Evolutionary conservation across 257 asterid species (phyloP), one percentile per base, ranked within the genome.

Genomic region (Osmanthus fragrans): DNA sequence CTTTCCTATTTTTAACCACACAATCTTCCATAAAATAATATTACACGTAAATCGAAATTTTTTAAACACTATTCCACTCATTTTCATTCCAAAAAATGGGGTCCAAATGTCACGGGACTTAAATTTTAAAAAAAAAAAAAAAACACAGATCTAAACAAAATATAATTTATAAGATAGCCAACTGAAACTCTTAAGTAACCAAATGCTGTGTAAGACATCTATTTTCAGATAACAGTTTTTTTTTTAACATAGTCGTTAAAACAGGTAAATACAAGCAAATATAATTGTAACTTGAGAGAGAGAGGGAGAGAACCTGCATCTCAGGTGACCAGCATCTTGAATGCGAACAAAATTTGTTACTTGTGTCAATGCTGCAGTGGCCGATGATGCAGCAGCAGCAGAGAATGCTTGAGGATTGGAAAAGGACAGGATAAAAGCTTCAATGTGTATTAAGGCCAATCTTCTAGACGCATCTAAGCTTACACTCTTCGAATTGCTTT

Each of bases 301-400:
- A 40, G 70, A 71, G 73, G 39, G 39, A 34, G 9, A 34, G 51
- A 72, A 92, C 97, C 97, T 92, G 97, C 97, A 92, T 88, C 97
- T 88, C 27, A 92, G 93, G 87, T 90, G 96, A 72, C 94, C 93
- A 0, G 94, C 96, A 86, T 92, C 97, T 75, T 85, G 92, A 81
- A 92, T 92, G 27, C 91, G 90, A 37, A 91, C 91, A 19, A 90
- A 80, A 80, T 90, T 96, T 3, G 93, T 87, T 30, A 92, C 87
- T 85, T 89, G 97, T 65, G 86, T 23, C 79, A 92, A 75, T 71
- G 92, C 88, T 37, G 96, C 91, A 70, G 94, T 91, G 79, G 89
- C 83, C 1, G 91, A 86, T 65, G 97, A 90, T 34, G 89, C 84
- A 45, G 93, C 90, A 77, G 97, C 97, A 83, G 93, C 84, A 73